Base-by-base conservation (phyloP, 2,329 filamentous ascomycete genomes). In the Penicillium hordei region DNA sequence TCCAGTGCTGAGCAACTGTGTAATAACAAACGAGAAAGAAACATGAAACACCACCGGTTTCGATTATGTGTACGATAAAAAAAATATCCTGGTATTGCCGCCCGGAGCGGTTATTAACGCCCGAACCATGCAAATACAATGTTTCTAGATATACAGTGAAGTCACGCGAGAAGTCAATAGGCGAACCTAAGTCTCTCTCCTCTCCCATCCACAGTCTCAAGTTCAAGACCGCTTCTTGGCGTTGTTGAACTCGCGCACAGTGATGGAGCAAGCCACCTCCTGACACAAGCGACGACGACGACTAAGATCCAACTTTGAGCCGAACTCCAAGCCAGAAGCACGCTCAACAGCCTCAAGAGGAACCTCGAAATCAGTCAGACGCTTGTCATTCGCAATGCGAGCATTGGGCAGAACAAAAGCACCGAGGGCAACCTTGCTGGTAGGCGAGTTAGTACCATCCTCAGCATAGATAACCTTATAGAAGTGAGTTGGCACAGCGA, bases 381-480 rank as follows among this genome's bases (percentile, higher is more conserved):
- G 90, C 80, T 94, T 97, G 60, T 86, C 83, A 75, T 96, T 99
- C 38, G 89, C 81, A 67, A 99, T 99, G 19, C 79, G 82, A 2
- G 91, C 92, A 74, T 99, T 99, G 17, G 94, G 94, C 68, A 99
- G 82, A 52, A 99, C 93, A 70, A 99, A 99, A 8, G 94, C 94
- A 45, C 91, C 94, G 36, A 99, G 79, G 33, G 92, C 91, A 34
- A 99, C 94, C 62, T 88, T 88, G 19, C 90, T 90, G 10, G 73
- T 76, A 27, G 82, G 82, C 23, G 67, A 70, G 10, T 71, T 76
- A 1, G 76, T 78, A 4, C 89, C 90, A 70, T 96, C 91, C 78
- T 99, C 94, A 27, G 91, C 94, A 70, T 94, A 96, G 67, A 99
- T 94, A 70, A 99, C 91, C 81, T 99, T 99, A 84, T 96, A 99